Base-by-base conservation (phyloP, 1,284 basidiomycete genomes). In the Microstroma glucosiphilum region DNA sequence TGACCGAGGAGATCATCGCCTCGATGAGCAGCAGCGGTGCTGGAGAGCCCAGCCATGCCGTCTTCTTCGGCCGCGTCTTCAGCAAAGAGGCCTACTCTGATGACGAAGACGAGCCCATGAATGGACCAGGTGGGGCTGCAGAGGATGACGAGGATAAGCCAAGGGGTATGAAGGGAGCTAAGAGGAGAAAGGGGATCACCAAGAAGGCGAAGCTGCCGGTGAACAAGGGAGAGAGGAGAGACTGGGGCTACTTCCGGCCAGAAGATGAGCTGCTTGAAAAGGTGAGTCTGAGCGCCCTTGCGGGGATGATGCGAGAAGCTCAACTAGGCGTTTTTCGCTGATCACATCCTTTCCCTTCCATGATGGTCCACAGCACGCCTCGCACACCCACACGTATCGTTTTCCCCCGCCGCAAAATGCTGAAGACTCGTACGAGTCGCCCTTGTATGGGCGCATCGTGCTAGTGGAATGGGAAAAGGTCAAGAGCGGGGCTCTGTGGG, bases 11-110 rank as follows among this genome's bases (percentile, higher is more conserved):
- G 54, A 48, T 73, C n/a, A 56, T 25, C 15, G 19, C 40, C 7
- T 15, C 13, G 15, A 43, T 12, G 21, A 21, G 15, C 54, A 12
- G 21, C 12, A 26, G 19, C 26, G n/a, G 54, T 9, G 11, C 6
- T 13, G 42, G 11, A n/a, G 48, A 37, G 6, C 73, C 69, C 4
- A 68, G 67, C 19, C 72, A 75, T 61, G 60, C 63, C 42, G 61
- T 78, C 49, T 71, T 78, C 64, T 76, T 77, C 55, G 73, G 75
- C 37, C 71, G 76, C 23, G 73, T 75, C 17, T 78, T 77, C 56
- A 70, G 69, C 1, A 66, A 71, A 23, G 75, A 72, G 42, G 73
- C 76, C 25, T 69, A 75, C 49, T 71, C 68, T 13, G 69, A 72
- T 55, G 72, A 72, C 59, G 76, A 77, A 40, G 73, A 71, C 19